A percentile compares a stretch with the other conserved stretches of the same genome.
These are phyloP conservation scores for Podila epigama DNA, from an alignment of 192 early-diverging fungal species.

Conservation along the genomic window DNA sequence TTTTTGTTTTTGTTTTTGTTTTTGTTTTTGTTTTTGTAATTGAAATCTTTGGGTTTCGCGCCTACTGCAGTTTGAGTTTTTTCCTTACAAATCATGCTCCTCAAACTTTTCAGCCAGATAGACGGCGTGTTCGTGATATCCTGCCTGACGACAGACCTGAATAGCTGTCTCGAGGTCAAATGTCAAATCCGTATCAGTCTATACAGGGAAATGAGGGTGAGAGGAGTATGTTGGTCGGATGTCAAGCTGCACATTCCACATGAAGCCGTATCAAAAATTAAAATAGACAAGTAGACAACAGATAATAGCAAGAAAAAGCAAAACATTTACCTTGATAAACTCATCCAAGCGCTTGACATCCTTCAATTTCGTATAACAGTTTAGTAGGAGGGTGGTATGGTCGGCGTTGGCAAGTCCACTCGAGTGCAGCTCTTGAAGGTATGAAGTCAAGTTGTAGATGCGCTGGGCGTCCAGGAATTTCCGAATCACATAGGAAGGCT, in stretches of 20 bases:
- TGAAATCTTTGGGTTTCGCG: too few species aligned
- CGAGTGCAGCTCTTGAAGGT: slow-evolving; percentile 90
- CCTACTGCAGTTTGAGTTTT: too few species aligned
- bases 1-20: too few species aligned
- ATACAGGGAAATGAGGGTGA: background rate
- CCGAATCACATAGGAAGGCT: slow-evolving; percentile 96
- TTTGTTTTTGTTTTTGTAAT: too few species aligned
- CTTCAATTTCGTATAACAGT: slow-evolving; percentile 97
- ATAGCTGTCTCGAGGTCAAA: slow-evolving; percentile 98
- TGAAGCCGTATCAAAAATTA: too few species aligned
- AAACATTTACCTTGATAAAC: slow-evolving; percentile 80
- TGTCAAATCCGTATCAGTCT: slow-evolving; percentile 76
- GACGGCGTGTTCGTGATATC: slow-evolving; percentile 92
- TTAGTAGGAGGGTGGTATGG: slow-evolving; percentile 95
- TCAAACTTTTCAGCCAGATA: slow-evolving; percentile 84
- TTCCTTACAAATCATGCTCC: slow-evolving; percentile 75
- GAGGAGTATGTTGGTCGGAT: too few species aligned
- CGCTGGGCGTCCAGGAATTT: slow-evolving; percentile 97
- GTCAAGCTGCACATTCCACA: too few species aligned
- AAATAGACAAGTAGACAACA: background rate
- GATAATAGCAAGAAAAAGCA: background rate
- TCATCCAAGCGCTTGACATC: slow-evolving; percentile 85
- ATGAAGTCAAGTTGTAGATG: slow-evolving; percentile 87
- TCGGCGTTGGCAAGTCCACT: slow-evolving; percentile 87
- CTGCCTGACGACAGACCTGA: slow-evolving; percentile 88